Percentiles rank a stretch among this genome's conserved stretches.
Evolutionary conservation across 768 basidiomycete species (phyloP).

Genomic region (Suillus luteus): DNA sequence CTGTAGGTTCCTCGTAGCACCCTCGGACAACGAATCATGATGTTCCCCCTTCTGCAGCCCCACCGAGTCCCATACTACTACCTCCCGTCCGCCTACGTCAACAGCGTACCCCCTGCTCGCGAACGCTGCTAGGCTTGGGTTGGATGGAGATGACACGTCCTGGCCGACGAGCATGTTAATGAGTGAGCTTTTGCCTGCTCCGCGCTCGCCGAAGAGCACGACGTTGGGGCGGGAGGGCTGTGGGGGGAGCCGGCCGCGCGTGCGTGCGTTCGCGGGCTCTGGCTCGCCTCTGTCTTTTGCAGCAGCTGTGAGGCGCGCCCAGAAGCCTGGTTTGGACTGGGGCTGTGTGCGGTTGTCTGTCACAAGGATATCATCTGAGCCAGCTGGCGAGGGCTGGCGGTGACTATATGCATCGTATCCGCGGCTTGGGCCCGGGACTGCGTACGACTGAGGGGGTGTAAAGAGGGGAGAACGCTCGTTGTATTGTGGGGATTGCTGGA

Average conservation of each 20-base stretch:
- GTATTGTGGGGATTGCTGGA: background rate
- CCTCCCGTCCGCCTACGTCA: constrained; percentile 21
- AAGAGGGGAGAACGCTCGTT: constrained; percentile 6
- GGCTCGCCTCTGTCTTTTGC: background rate
- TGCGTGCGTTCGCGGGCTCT: background rate
- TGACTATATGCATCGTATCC: background rate
- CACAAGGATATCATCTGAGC: constrained; percentile 4
- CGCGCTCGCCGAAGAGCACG: constrained; percentile 45
- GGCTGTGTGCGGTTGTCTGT: background rate
- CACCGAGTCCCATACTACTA: constrained; percentile 36
- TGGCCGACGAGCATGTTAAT: constrained; percentile 41
- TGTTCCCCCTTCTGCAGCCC: constrained; percentile 33
- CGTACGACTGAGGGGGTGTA: background rate
- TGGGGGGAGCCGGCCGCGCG: constrained; percentile 2
- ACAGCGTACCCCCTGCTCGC: constrained; percentile 26
- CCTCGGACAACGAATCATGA: constrained; percentile 31
- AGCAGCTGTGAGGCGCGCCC: background rate
- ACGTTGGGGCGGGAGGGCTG: constrained; percentile 29
- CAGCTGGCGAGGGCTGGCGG: background rate
- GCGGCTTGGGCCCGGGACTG: background rate
- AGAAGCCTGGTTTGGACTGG: constrained; percentile 4
- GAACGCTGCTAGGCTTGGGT: constrained; percentile 38
- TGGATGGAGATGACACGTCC: constrained; percentile 32
- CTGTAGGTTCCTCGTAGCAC: constrained; percentile 34
- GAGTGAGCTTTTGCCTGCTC: constrained; percentile 47